These are phyloP conservation scores for Xylariaceae sp. DNA, from an alignment of 2,329 filamentous ascomycete species.

Conservation along the genomic window DNA sequence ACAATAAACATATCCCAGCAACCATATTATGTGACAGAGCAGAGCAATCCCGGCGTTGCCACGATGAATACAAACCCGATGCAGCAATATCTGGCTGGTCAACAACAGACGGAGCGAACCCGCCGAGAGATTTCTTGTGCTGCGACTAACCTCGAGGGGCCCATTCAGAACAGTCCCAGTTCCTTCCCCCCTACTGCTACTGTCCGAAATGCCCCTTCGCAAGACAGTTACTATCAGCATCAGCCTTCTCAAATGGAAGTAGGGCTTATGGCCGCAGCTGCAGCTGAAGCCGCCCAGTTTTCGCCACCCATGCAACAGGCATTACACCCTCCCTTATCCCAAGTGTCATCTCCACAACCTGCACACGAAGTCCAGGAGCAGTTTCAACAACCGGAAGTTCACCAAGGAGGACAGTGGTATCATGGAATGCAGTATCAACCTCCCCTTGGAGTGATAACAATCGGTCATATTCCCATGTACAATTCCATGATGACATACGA, in stretches of 20 bases:
- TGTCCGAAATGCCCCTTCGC: too few species aligned
- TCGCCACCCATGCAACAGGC: too few species aligned
- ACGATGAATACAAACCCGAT: not conserved
- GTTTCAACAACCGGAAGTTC: not conserved
- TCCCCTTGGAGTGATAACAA: not conserved
- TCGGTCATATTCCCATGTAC: not conserved
- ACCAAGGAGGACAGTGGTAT: not conserved
- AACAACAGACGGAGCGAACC: not conserved
- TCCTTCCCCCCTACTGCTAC: too few species aligned
- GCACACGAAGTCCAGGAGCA: not conserved
- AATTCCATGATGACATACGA: not conserved
- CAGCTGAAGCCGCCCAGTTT: not conserved
- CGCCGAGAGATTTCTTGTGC: not conserved
- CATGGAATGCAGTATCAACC: too few species aligned
- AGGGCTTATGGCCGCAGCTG: not conserved
- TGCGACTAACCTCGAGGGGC: too few species aligned
- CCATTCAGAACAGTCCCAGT: too few species aligned
- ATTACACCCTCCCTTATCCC: too few species aligned
- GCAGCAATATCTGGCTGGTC: not conserved
- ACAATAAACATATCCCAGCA: constrained; percentile 54
- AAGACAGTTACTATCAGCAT: not conserved
- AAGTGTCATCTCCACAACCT: not conserved
- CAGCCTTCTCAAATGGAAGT: not conserved
- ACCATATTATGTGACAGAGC: constrained; percentile 65
- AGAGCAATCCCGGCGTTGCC: constrained; percentile 52